Base-by-base conservation (phyloP, 495 filamentous ascomycete species). In the Cercophora samala region DNA sequence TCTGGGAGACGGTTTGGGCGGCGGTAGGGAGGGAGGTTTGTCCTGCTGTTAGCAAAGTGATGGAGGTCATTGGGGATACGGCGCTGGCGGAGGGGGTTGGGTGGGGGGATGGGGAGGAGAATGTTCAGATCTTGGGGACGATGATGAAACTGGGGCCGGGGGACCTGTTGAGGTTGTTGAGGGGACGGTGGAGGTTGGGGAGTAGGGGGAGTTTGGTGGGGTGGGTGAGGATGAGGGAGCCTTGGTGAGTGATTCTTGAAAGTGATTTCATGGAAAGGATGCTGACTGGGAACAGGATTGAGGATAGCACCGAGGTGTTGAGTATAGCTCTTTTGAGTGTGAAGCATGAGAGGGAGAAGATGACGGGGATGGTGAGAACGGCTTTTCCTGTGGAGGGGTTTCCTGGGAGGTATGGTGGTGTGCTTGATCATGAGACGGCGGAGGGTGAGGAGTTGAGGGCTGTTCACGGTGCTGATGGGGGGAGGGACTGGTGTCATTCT, bases 71-170 rank as follows among this genome's bases (percentile, higher is more conserved):
- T 56, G 58, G 56, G 25, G 32, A 0, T 21, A 58, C 51, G 51
- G 69, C 63, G 11, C 72, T 61, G 22, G 73, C 73, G 0, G 73
- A 73, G 15, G 69, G 78, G 11, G 68, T 80, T 11, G 78, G 78
- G 15, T 80, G 79, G 78, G 75, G 77, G 15, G 72, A 71, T 0
- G 23, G 32, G 5, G 60, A 65, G 0, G 72, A 69, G n/a, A 76
- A 74, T 19, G 17, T 19, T 9, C 73, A 76, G n/a, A 67, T 65
- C n/a, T 64, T 65, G 29, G 72, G 75, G 18, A 76, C 79, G 51
- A 72, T 75, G 6, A 79, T 79, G 37, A 81, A 79, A 71, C 73
- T 82, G 1, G 60, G 59, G 11, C 80, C 80, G 0, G 71, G 74
- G 2, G 70, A 77, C 6, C 66, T 82, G 13, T 69, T 76, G 32